Base-by-base conservation (phyloP, 208 protist genomes). In the Leishmania arabica region DNA sequence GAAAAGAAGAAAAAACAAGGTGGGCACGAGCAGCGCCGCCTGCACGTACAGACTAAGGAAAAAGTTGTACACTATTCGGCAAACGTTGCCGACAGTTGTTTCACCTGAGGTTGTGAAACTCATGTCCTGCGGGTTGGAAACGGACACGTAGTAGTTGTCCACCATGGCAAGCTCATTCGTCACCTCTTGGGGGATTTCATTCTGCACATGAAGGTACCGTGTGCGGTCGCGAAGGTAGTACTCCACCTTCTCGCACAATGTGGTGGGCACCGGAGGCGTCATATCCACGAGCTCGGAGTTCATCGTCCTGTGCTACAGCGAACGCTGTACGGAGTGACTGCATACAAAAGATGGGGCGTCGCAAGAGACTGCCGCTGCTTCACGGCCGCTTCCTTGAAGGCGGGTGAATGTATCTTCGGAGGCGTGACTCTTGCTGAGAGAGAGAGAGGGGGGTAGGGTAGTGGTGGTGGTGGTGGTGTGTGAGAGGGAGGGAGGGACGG, bases 91-190 rank as follows among this genome's bases (percentile, higher is more conserved):
- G 2, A 75, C 40, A 6, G 51, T 75, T n/a, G 62, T 78, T 47
- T 81, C 69, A 24, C 77, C 37, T 0, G 72, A 45, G 64, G 82
- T 78, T 42, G 77, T 85, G 64, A 89, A 81, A 34, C 53, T 34
- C 66, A 87, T 72, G 73, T 88, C 81, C n/a, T 79, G 78, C 21
- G 89, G 89, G 80, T 91, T 85, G 24, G 87, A 84, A 31, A 93
- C 86, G 56, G 89, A 93, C 49, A 93, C 87, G 45, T 84, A 88
- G 82, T 90, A 93, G 86, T 93, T 93, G 80, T 91, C 78, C 15
- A 77, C 82, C 53, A 71, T 54, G 13, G 84, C 82, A 17, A 93
- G 73, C 8, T 72, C 64, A 51, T 86, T 73, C 9, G 89, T 88
- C 6, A 86, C 81, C n/a, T 80, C 73, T 45, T 49, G 77, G 0